These are phyloP conservation scores for Colletotrichum neosansevieriae DNA, from an alignment of 2,329 filamentous ascomycete species.

Conservation along the genomic window DNA sequence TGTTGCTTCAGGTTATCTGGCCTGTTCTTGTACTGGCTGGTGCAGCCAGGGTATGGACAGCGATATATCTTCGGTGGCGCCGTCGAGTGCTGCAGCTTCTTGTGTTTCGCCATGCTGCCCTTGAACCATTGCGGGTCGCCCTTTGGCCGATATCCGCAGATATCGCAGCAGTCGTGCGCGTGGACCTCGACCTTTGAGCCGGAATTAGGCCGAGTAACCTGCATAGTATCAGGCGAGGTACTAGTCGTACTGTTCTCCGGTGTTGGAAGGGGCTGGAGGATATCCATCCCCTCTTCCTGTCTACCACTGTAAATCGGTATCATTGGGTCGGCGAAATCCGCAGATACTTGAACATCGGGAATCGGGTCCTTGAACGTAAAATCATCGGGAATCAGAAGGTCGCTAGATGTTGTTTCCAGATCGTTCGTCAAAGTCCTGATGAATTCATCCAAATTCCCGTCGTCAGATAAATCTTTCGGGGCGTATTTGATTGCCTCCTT, in stretches of 20 bases:
- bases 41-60: slow-evolving; percentile 66
- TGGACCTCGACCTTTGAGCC: slow-evolving; percentile 56
- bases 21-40: slow-evolving; percentile 67
- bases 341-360: not conserved
- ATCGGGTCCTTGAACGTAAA: not conserved
- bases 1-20: slow-evolving; percentile 68
- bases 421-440: slow-evolving; percentile 33
- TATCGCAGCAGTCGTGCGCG: slow-evolving; percentile 60
- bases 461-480: not conserved
- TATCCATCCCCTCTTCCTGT: not conserved
- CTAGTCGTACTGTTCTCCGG: not conserved
- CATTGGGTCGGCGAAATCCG: not conserved
- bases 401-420: slow-evolving; percentile 8
- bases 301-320: not conserved
- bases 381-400: slow-evolving; percentile 3
- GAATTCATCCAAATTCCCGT: slow-evolving; percentile 36
- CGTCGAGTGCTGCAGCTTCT: slow-evolving; percentile 64
- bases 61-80: slow-evolving; percentile 63
- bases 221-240: not conserved
- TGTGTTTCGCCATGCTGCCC: slow-evolving; percentile 70
- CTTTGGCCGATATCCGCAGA: slow-evolving; percentile 67
- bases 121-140: slow-evolving; percentile 70
- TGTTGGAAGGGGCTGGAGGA: not conserved
- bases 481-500: slow-evolving; percentile 16
- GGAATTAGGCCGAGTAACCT: slow-evolving; percentile 19